Base-by-base conservation (phyloP, 225 moss, liverwort and hornwort species). In the Pseudisothecium myosuroides region DNA sequence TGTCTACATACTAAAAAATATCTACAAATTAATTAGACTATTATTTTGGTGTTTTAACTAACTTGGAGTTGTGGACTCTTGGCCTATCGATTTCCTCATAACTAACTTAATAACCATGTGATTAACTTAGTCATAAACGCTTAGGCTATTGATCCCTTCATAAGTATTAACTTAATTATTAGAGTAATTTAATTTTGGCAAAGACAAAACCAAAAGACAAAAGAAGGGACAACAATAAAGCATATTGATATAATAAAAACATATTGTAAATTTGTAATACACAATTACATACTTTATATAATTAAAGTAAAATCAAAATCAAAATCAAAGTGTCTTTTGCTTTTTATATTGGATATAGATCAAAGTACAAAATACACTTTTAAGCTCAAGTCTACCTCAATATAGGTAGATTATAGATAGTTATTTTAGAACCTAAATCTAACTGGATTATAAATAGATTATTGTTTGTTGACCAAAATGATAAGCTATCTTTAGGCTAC, bases 301-400 rank as follows among this genome's bases (percentile, higher is more conserved):
- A 10, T 67, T n/a, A 3, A 37, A n/a, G 7, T 4, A 0, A 67
- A 67, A 6, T 20, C 0, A 67, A 66, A 37, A 1, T 17, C 2
- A 66, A 21, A 9, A 0, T 8, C 0, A 66, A 66, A 36, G 2
- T 37, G 0, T 14, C 22, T n/a, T 21, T 67, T 67, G 2, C 0
- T 37, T 36, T n/a, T 20, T 12, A 65, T 20, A 66, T 20, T 36
- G 4, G 6, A 6, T 67, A 37, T 67, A 12, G 21, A 67, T 67
- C 1, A 37, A 67, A 67, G 1, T 6, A 21, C 6, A 37, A 37
- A 67, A 0, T 8, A 36, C 34, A 31, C n/a, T n/a, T n/a, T 64
- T 17, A 9, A 63, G 3, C 8, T 31, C 28, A 62, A 29, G 26
- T 14, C 14, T 7, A 62, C 4, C 7, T 62, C 14, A 14, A 62